Evolutionary conservation across 2,329 filamentous ascomycete genomes (phyloP), one percentile per base, ranked within the genome.

Genomic region (Aureobasidium sp.): DNA sequence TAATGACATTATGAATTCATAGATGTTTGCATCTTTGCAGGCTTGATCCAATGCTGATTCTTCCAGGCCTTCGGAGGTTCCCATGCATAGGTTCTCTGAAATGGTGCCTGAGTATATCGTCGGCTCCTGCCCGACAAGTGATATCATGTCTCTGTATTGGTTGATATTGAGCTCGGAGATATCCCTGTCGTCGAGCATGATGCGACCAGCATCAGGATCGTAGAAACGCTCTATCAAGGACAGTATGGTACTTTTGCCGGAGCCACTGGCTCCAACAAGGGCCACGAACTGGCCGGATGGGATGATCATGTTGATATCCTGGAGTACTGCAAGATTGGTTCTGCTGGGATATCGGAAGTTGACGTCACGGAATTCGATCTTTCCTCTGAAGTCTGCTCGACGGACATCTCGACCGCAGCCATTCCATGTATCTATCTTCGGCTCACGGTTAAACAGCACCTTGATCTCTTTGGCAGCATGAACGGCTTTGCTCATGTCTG

Each of bases 401-500:
- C 20, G 20, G 20, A 20, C 20, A 20, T 20, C 20, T 20, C 20
- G 20, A 20, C 20, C 20, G 20, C 20, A 20, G 20, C 20, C 20
- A 20, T 20, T 20, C 20, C 20, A 20, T 20, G 29, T 32, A 32
- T 8, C 29, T 8, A 32, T 32, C 3, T 32, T 32, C 5, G 29
- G 29, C 8, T 32, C 29, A 5, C 5, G 8, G 8, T 32, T 32
- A 8, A 32, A 8, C 8, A 32, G 5, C 29, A 8, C 8, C 8
- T 32, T 8, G 29, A 32, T 1, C 29, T 32, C 29, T 8, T 32
- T 5, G 29, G 5, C 8, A 5, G 39, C 39, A n/a, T n/a, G 39
- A 3, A 86, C 77, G 1, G 77, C 77, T 36, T 75, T 70, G 39
- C 75, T 74, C 17, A 78, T 73, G 63, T 79, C 77, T 1, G 77